A percentile compares a stretch with the other conserved stretches of the same genome.
Conservation (phyloP, 1,139 yeast genomes). For the Lodderomyces oxycetoniae region DNA sequence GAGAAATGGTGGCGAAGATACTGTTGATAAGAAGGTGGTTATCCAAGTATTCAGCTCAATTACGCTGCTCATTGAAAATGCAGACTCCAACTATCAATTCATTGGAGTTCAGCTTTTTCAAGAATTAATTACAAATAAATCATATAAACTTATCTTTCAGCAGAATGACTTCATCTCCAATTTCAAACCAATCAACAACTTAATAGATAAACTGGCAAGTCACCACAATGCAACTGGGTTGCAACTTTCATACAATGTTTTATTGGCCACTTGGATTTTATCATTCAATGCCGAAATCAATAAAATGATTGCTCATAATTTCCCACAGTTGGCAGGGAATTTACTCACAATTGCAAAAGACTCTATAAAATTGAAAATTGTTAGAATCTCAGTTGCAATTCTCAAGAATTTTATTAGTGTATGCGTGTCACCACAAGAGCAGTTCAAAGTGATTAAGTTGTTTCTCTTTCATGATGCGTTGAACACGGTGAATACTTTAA, state of each 20-base stretch:
- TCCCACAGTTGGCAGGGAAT: conserved; percentile 55
- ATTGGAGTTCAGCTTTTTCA: conserved; percentile 66
- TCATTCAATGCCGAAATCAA: conserved; percentile 65
- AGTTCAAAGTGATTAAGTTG: conserved; percentile 57
- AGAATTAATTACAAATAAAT: conserved; percentile 54
- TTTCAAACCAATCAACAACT: conserved; percentile 49
- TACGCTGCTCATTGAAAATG: conserved; percentile 41
- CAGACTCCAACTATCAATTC: conserved; percentile 52
- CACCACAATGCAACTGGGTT: conserved; percentile 55
- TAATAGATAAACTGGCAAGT: conserved; percentile 30
- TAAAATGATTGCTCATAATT: conserved; percentile 49
- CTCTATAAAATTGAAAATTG: conserved; percentile 88
- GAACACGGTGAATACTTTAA: conserved; percentile 60
- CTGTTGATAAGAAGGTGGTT: conserved; percentile 31
- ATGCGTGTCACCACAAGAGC: conserved; percentile 26
- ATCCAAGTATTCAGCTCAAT: conserved; percentile 42
- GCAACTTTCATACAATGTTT: conserved; percentile 78
- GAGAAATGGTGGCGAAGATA: conserved; percentile 17
- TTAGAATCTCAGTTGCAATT: conserved; percentile 73
- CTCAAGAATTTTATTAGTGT: conserved; percentile 55
- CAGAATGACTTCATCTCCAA: conserved; percentile 41
- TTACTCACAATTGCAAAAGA: conserved; percentile 52
- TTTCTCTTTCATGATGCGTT: conserved; percentile 76
- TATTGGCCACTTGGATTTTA: conserved; percentile 78
- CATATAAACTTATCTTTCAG: conserved; percentile 60